phyloP scores from a whole-genome alignment of 2,329 filamentous ascomycete species.

The Cladophialophora yegresii region DNA sequence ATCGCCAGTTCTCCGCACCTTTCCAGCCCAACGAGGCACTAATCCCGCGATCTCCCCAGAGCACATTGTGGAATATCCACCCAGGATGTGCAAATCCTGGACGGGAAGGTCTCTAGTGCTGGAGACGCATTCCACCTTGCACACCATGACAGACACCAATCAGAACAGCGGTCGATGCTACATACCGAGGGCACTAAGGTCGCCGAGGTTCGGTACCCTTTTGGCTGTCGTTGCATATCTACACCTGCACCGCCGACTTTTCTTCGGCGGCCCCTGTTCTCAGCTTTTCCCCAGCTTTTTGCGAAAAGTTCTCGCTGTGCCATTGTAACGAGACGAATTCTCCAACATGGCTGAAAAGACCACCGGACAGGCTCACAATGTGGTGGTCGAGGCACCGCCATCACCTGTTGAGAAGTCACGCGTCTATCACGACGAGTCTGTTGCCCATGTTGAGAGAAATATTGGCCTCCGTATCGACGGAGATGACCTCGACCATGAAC shows the following conservation, averaged over 20 bases:
- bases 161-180: neutral
- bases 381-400: slow-evolving; percentile 1
- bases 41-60: slow-evolving; percentile 5
- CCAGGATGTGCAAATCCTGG: neutral
- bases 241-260: neutral
- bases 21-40: neutral
- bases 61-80: neutral
- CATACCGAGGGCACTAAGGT: slow-evolving; percentile 5
- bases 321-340: neutral
- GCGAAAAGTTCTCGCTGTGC: too few species aligned
- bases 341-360: slow-evolving; percentile 6
- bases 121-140: neutral
- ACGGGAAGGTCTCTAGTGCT: neutral
- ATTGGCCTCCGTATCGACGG: slow-evolving; percentile 26
- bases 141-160: neutral
- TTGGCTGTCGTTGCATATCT: neutral
- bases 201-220: neutral
- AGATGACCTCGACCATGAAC: slow-evolving; percentile 27
- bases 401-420: slow-evolving; percentile 11
- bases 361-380: neutral
- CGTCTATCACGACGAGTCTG: slow-evolving; percentile 15
- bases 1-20: slow-evolving; percentile 4
- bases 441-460: slow-evolving; percentile 13
- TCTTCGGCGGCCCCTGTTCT: neutral
- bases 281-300: neutral